These are phyloP conservation scores for Melaleuca alternifolia DNA, from an alignment of 345 rosid species.

Conservation along the genomic window DNA sequence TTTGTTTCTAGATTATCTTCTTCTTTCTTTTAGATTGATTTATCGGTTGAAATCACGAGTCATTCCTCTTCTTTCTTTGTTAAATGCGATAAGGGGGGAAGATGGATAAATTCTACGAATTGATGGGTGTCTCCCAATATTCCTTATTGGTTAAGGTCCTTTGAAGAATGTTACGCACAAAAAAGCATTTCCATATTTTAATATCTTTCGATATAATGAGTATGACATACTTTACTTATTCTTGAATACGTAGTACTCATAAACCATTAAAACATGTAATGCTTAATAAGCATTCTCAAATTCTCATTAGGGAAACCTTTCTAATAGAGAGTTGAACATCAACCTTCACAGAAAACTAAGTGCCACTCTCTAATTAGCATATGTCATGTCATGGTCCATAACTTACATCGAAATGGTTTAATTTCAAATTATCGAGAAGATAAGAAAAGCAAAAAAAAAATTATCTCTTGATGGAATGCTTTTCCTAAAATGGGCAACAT, in stretches of 20 bases:
- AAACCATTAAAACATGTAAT: neutral
- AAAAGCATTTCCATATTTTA: neutral
- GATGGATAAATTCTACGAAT: neutral
- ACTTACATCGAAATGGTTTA: neutral
- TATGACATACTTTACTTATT: neutral
- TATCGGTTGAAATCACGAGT: neutral
- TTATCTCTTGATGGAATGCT: neutral
- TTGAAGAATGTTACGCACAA: neutral
- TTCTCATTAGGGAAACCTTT: neutral
- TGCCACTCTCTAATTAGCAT: neutral
- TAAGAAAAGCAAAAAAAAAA: neutral
- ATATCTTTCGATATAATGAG: neutral
- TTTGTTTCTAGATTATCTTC: neutral
- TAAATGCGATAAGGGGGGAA: neutral
- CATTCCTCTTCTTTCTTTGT: neutral
- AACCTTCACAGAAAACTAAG: neutral
- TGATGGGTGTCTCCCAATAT: rapidly evolving
- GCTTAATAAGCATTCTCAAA: neutral
- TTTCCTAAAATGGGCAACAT: neutral
- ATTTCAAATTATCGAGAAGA: neutral
- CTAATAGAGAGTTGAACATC: neutral
- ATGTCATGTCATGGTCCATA: neutral
- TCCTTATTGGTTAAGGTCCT: neutral
- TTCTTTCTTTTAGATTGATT: neutral
- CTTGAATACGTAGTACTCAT: neutral